Base-by-base conservation (phyloP, 306 rosid genomes). In the Canavalia gladiata region DNA sequence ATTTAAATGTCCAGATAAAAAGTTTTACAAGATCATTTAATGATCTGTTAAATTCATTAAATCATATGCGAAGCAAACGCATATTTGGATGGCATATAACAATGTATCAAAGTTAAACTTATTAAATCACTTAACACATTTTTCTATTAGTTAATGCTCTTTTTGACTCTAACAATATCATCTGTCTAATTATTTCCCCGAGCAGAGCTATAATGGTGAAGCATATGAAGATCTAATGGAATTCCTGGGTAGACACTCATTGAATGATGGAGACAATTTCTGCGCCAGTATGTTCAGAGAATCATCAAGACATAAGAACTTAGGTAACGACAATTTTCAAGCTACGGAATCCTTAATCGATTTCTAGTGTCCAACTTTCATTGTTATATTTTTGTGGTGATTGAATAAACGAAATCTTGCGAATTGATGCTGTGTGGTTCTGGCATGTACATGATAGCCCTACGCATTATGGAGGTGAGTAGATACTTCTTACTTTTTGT, bases 181-280 rank as follows among this genome's bases (percentile, higher is more conserved):
- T 63, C 57, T 75, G 59, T 72, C 64, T 63, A 70, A 78, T 72
- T 54, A 74, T 62, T 81, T 76, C 81, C 42, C 63, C 25, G 78
- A 68, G 83, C 94, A 95, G 99, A 88, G 93, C 86, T 93, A 95
- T 84, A 95, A 93, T 77, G 87, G 75, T 28, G 99, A 95, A 88
- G 99, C 98, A 67, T 86, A 93, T 46, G 65, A 74, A 74, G 98
- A 95, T 72, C 85, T 95, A 59, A 91, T 89, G 97, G 97, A 89
- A 31, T 95, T 95, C 81, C 29, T 95, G 82, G 70, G 60, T 33
- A 88, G 76, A 79, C 86, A 95, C 81, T 84, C 99, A 2, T 70
- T 95, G 85, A 85, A 91, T 67, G 99, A 95, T 73, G 99, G 97
- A 37, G 99, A 93, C 82, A 74, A 93, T 80, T 90, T 95, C 77